These are phyloP conservation scores for Termitomyces sp. DNA, from an alignment of 768 basidiomycete genomes.

Conservation along the genomic window DNA sequence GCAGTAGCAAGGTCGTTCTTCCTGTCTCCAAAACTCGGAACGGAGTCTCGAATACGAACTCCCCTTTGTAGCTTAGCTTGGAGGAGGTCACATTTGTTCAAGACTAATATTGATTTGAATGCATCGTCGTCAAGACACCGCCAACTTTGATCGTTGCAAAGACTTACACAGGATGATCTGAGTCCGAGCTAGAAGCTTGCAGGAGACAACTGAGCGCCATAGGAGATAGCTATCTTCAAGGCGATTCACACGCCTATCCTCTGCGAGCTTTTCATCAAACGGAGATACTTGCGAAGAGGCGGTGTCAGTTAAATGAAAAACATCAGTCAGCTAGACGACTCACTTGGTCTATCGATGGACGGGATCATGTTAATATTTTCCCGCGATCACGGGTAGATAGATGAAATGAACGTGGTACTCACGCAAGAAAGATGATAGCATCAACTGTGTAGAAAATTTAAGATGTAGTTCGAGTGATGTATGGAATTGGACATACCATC, in stretches of 20 bases:
- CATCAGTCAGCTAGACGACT: conserved; percentile 11
- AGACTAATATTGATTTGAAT: conserved; percentile 27
- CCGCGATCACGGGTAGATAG: not conserved
- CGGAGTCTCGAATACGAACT: conserved; percentile 56
- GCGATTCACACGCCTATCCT: conserved; percentile 64
- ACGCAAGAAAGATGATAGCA: conserved; percentile 81
- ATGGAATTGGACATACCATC: conserved; percentile 37
- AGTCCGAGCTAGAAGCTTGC: conserved; percentile 54
- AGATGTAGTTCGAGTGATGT: not conserved
- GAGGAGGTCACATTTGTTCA: conserved; percentile 70
- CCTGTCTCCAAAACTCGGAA: conserved; percentile 70
- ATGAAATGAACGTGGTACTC: conserved; percentile 17
- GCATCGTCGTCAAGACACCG: not conserved
- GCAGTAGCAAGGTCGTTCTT: conserved; percentile 66
- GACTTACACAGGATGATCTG: conserved; percentile 46
- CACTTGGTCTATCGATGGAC: conserved; percentile 31
- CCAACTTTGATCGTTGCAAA: not conserved
- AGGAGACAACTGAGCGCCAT: conserved; percentile 70
- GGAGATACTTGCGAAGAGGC: conserved; percentile 49
- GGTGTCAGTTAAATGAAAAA: conserved; percentile 10
- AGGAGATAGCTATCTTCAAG: conserved; percentile 72
- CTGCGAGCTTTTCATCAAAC: conserved; percentile 75
- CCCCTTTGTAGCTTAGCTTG: conserved; percentile 69
- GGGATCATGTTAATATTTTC: not conserved
- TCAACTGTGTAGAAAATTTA: conserved; percentile 37